These are phyloP conservation scores for Globisporangium cylindrosporum DNA, from an alignment of 352 stramenopile genomes.

Conservation along the genomic window DNA sequence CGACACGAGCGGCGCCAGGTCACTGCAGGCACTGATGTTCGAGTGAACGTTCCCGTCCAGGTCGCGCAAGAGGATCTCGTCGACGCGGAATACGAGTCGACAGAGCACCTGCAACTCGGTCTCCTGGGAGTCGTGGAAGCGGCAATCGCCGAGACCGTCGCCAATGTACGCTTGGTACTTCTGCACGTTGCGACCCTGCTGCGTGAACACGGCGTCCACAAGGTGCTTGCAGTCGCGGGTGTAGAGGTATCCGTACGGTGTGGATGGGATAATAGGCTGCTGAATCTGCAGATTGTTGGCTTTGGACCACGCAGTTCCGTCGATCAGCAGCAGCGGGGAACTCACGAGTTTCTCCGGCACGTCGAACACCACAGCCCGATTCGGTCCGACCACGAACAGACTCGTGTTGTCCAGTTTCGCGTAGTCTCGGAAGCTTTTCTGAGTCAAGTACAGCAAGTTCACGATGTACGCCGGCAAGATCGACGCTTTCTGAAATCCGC, in stretches of 20 bases:
- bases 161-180: constrained; percentile 44
- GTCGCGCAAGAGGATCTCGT: constrained; percentile 28
- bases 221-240: constrained; percentile 28
- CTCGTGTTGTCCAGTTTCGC: constrained; percentile 41
- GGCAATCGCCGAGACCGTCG: constrained; percentile 33
- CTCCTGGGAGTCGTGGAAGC: constrained; percentile 38
- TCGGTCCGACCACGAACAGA: constrained; percentile 28
- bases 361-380: constrained; percentile 19
- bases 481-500: constrained; percentile 15
- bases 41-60: constrained; percentile 20
- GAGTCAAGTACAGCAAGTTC: constrained; percentile 44
- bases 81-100: constrained; percentile 31
- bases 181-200: constrained; percentile 38
- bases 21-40: constrained; percentile 20
- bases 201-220: constrained; percentile 25
- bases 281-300: constrained; percentile 1
- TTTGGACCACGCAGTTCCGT: constrained; percentile 35
- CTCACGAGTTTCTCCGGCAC: constrained; percentile 30
- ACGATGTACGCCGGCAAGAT: constrained; percentile 31
- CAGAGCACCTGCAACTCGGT: constrained; percentile 34
- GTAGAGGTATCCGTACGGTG: constrained; percentile 38
- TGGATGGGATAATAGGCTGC: constrained; percentile 7
- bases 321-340: constrained; percentile 28
- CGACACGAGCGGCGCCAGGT: constrained; percentile 1
- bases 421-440: constrained; percentile 36